These are phyloP conservation scores for Hypoxylon sp. DNA, from an alignment of 2,329 filamentous ascomycete species.

Conservation along the genomic window DNA sequence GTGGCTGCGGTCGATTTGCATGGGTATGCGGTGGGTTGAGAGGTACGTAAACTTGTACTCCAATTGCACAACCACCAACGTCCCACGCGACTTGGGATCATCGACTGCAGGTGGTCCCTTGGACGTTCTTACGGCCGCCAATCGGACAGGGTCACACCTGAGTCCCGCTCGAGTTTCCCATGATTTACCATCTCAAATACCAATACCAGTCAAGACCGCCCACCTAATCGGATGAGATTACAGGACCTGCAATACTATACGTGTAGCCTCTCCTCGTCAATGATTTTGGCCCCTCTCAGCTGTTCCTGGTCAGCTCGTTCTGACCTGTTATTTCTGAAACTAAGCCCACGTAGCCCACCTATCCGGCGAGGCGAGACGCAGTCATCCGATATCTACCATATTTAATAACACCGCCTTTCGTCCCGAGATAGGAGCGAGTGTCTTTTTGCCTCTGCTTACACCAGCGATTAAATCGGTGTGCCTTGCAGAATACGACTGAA, in stretches of 20 bases:
- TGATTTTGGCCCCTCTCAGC: conserved; percentile 37
- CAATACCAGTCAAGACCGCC: conserved; percentile 35
- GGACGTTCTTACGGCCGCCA: conserved; percentile 34
- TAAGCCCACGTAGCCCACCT: conserved; percentile 35
- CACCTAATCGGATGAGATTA: conserved; percentile 35
- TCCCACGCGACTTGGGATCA: conserved; percentile 50
- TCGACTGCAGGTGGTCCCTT: conserved; percentile 40
- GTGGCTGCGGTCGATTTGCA: conserved; percentile 27
- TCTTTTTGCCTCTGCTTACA: conserved; percentile 23
- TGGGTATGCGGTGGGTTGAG: conserved; percentile 16
- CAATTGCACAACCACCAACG: conserved; percentile 38
- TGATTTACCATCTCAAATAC: conserved; percentile 31
- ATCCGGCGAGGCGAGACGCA: conserved; percentile 26
- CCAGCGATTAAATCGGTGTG: conserved; percentile 16
- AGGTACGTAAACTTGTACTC: conserved; percentile 26
- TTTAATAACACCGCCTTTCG: conserved; percentile 16
- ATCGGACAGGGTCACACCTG: conserved; percentile 48
- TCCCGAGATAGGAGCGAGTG: conserved; percentile 23
- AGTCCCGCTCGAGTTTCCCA: conserved; percentile 41
- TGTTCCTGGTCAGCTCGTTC: conserved; percentile 30
- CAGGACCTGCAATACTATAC: conserved; percentile 31
- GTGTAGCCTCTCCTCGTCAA: conserved; percentile 41
- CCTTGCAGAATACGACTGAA: conserved; percentile 21
- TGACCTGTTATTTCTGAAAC: conserved; percentile 33
- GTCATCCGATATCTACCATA: conserved; percentile 30